Evolutionary conservation across 805 yeast genomes (phyloP).

Genomic region (Lipomyces lipofer): DNA sequence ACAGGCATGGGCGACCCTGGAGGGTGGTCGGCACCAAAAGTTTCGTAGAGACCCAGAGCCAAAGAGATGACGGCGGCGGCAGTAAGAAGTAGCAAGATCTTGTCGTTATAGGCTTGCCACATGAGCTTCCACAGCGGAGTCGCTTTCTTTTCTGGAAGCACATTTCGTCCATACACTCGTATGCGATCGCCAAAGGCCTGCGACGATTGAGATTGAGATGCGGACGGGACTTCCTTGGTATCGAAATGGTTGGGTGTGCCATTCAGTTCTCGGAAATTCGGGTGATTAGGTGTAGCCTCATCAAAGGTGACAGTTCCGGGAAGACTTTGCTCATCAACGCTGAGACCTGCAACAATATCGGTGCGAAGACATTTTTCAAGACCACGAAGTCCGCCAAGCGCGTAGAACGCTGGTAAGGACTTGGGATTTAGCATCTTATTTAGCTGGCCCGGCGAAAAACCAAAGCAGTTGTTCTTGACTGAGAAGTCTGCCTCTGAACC

Average conservation of each 20-base stretch:
- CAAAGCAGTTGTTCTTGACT: constrained; percentile 10
- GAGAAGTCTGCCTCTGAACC: background rate
- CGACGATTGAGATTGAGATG: background rate
- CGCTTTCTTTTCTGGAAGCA: constrained; percentile 66
- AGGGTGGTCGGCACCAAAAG: constrained; percentile 75
- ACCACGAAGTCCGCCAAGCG: constrained; percentile 41
- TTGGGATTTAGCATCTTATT: constrained; percentile 40
- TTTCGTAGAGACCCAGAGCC: constrained; percentile 86
- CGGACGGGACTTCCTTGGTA: background rate
- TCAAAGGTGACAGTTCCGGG: constrained; percentile 1
- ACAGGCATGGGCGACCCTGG: constrained; percentile 79
- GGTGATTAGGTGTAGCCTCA: background rate
- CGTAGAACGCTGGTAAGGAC: constrained; percentile 39
- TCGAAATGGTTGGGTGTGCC: background rate
- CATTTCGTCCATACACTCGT: constrained; percentile 62
- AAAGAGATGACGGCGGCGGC: constrained; percentile 86
- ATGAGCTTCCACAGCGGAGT: constrained; percentile 68
- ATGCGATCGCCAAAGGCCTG: constrained; percentile 39
- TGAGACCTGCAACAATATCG: constrained; percentile 36
- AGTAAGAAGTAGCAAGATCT: constrained; percentile 75
- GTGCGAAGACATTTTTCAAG: constrained; percentile 38
- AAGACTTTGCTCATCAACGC: constrained; percentile 25
- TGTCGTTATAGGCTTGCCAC: constrained; percentile 83
- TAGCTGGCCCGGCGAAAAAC: constrained; percentile 23
- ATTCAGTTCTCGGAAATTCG: background rate